Evolutionary conservation across 306 rosid genomes (phyloP), one percentile per base, ranked within the genome.

Genomic region (Erythrophleum fordii): DNA sequence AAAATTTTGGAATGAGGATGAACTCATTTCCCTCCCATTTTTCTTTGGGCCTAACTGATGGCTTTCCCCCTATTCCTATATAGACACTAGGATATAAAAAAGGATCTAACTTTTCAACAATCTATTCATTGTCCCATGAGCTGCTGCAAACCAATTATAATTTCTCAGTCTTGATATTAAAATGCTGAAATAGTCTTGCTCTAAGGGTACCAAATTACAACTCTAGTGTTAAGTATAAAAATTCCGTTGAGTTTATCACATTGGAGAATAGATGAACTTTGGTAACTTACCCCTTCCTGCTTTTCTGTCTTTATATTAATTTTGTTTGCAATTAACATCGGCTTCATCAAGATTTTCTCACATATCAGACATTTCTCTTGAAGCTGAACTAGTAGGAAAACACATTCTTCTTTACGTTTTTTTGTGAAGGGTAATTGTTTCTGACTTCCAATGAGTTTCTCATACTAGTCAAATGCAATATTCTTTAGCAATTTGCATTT

Each of bases 301-400:
- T 52, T 14, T 0, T n/a, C 25, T 18, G 25, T 26, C 44, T 34
- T 48, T 42, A 42, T 69, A 53, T 75, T 52, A 25, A 16, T 68
- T 67, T 68, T 12, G 56, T 22, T 75, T 44, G 35, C 52, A 44
- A 45, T 13, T 55, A 25, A 55, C 53, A 53, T 56, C 75, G 23
- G 42, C 34, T 75, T 25, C 39, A 44, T 56, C 37, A 53, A 73
- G 52, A 44, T 44, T 75, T 67, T 66, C 56, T 51, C 18, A 17
- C 56, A 49, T 16, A 75, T 44, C 34, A 10, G 52, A 67, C 59
- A 3, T 55, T 81, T 59, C 29, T 66, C 5, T 67, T 67, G 56
- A 68, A 67, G 72, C 72, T 81, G 16, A 56, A 23, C 80, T 26
- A 75, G 64, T 26, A 59, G 26, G 37, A 73, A 56, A 69, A 44